Evolutionary conservation across 257 asterid genomes (phyloP), one percentile per base, ranked within the genome.

Genomic region (Euphrasia confusa): DNA sequence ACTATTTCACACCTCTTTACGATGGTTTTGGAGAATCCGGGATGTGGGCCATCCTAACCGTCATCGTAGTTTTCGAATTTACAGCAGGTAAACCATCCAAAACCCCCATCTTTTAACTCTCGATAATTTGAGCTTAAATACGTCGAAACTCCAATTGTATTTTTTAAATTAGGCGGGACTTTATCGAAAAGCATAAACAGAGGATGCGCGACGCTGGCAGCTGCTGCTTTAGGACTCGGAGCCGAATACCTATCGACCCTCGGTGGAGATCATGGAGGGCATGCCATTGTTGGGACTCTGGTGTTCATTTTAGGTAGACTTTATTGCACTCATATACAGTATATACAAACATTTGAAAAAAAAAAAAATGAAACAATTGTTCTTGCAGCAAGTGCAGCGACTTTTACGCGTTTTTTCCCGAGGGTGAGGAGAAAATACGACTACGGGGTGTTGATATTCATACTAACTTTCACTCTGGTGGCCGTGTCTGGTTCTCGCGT

Each of bases 161-260:
- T 21, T 21, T 48, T 48, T 48, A 11, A 14, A 13, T 48, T 12
- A 89, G 97, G 97, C 37, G 97, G 83, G 47, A 90, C 96, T 18
- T 69, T 90, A 5, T 69, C 67, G 1, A 90, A 90, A 68, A 50
- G 92, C 74, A 30, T 90, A 48, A 90, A 87, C 69, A 77, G 95
- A 58, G 92, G 88, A 0, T 78, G 70, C 15, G 97, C 95, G 0
- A 87, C 96, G 35, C 48, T 87, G 33, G 2, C 74, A 14, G 97
- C 95, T 0, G 96, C 90, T 50, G 87, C 71, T 11, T 49, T 90
- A 64, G 97, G 95, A 10, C 64, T 90, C n/a, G 97, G 87, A 52
- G 88, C 96, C 2, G 89, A 81, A 66, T 75, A 80, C 68, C 75
- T 87, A 68, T 93, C 93, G 10, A 63, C 61, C 27, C 73, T 77